These are phyloP conservation scores for Daldinia childiae DNA, from an alignment of 495 filamentous ascomycete genomes.

Conservation along the genomic window DNA sequence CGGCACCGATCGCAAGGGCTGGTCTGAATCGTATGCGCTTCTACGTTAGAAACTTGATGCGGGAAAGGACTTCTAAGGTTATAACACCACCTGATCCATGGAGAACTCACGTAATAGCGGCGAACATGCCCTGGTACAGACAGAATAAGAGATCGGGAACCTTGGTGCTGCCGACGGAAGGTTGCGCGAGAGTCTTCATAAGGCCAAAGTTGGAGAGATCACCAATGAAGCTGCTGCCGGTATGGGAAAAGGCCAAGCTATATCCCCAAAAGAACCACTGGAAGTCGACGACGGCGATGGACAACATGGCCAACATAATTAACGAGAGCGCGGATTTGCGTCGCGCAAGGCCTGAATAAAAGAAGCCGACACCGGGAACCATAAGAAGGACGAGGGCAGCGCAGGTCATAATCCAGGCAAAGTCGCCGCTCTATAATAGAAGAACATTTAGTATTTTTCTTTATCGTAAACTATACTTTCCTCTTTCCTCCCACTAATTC, in stretches of 20 bases:
- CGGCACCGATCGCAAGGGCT: conserved; percentile 79
- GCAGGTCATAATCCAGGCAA: conserved; percentile 81
- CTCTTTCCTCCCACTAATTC: neutral
- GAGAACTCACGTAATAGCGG: conserved; percentile 74
- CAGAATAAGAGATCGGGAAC: conserved; percentile 92
- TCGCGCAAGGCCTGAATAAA: conserved; percentile 98
- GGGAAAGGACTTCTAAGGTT: neutral
- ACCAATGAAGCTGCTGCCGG: conserved; percentile 88
- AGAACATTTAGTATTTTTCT: conserved; percentile 35
- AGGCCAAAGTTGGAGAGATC: conserved; percentile 88
- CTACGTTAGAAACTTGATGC: conserved; percentile 16
- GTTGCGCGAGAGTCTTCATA: conserved; percentile 77
- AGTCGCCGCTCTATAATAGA: conserved; percentile 73
- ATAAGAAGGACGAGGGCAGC: conserved; percentile 87
- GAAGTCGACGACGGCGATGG: conserved; percentile 87
- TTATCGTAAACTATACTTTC: neutral
- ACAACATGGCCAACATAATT: conserved; percentile 94
- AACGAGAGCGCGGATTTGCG: conserved; percentile 94
- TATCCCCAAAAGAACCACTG: conserved; percentile 99
- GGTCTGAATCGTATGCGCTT: conserved; percentile 58
- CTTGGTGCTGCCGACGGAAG: conserved; percentile 80
- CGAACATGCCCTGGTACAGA: conserved; percentile 92
- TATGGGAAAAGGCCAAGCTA: conserved; percentile 86
- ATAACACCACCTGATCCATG: neutral
- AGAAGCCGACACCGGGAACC: conserved; percentile 96